phyloP scores from a whole-genome alignment of 2,329 filamentous ascomycete species.

The Leptodontidium sp. region DNA sequence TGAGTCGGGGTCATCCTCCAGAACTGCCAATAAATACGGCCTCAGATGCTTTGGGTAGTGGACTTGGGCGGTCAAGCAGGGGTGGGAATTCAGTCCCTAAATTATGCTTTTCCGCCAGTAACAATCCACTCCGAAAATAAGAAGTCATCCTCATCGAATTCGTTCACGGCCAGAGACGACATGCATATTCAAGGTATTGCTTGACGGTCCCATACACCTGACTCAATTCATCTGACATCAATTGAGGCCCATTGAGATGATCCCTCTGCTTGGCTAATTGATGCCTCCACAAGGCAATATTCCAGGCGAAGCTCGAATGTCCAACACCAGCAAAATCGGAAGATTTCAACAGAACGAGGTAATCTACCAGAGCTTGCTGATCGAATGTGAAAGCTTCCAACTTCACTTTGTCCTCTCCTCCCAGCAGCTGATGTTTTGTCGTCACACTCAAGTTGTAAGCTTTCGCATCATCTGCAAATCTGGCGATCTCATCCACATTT shows the following conservation, averaged over 20 bases:
- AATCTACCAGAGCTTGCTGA: constrained; percentile 58
- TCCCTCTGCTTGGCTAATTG: constrained; percentile 27
- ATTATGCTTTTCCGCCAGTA: no score
- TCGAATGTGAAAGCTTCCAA: constrained; percentile 53
- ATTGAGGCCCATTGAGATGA: constrained; percentile 37
- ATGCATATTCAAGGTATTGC: constrained; percentile 37
- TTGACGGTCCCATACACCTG: constrained; percentile 37
- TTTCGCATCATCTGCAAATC: constrained; percentile 49
- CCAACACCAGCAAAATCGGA: constrained; percentile 53
- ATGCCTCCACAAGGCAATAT: constrained; percentile 50
- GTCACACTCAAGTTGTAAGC: constrained; percentile 50
- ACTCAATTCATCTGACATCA: constrained; percentile 42
- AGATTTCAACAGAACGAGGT: constrained; percentile 55
- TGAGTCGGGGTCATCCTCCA: no score
- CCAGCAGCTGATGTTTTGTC: constrained; percentile 53
- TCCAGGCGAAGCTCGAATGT: constrained; percentile 56
- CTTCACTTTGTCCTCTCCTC: constrained; percentile 43
- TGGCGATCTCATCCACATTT: constrained; percentile 47
- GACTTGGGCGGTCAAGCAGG: no score
- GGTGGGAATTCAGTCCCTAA: no score
- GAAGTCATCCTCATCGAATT: no score
- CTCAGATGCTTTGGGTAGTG: no score
- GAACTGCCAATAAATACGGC: no score
- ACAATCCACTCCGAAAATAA: no score
- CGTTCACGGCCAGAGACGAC: constrained; percentile 41